Conservation (phyloP, 2,329 filamentous ascomycete species). For the Botrytis paeoniae region DNA sequence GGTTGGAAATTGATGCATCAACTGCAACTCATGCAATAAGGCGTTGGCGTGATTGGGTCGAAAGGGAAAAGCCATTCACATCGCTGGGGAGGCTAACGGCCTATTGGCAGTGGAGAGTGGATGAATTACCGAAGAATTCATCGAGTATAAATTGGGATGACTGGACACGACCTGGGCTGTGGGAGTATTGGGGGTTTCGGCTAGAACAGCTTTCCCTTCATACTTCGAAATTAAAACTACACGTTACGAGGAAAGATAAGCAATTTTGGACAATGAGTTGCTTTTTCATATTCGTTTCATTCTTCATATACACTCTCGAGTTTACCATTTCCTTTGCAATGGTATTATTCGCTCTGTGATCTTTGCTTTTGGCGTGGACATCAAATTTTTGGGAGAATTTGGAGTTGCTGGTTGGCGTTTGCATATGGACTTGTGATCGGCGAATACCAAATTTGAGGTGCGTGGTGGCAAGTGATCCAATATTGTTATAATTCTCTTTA, state of each 20-base stretch:
- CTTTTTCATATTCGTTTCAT: neutral
- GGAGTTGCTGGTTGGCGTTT: neutral
- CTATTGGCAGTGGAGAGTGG: slow-evolving; percentile 27
- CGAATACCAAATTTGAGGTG: neutral
- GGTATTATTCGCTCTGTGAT: neutral
- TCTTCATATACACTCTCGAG: neutral
- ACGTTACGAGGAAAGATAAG: slow-evolving; percentile 9
- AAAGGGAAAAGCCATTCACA: slow-evolving; percentile 20
- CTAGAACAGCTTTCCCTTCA: neutral
- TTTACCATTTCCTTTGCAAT: neutral
- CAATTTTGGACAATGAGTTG: neutral
- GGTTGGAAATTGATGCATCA: slow-evolving; percentile 22
- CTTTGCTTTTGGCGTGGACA: neutral
- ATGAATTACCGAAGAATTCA: slow-evolving; percentile 15
- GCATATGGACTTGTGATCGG: neutral
- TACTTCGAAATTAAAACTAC: neutral
- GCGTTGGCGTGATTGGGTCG: slow-evolving; percentile 25
- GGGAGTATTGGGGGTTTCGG: neutral
- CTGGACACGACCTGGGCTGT: slow-evolving; percentile 16
- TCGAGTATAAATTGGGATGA: slow-evolving; percentile 23
- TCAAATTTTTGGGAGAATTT: neutral
- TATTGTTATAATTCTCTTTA: neutral
- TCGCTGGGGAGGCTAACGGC: slow-evolving; percentile 16
- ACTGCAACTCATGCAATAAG: slow-evolving; percentile 20
- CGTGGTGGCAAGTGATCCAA: neutral